Percentiles rank a stretch among this genome's conserved stretches.
These are phyloP conservation scores for Kodamaea sagamina DNA, from an alignment of 805 yeast genomes.

Conservation along the genomic window DNA sequence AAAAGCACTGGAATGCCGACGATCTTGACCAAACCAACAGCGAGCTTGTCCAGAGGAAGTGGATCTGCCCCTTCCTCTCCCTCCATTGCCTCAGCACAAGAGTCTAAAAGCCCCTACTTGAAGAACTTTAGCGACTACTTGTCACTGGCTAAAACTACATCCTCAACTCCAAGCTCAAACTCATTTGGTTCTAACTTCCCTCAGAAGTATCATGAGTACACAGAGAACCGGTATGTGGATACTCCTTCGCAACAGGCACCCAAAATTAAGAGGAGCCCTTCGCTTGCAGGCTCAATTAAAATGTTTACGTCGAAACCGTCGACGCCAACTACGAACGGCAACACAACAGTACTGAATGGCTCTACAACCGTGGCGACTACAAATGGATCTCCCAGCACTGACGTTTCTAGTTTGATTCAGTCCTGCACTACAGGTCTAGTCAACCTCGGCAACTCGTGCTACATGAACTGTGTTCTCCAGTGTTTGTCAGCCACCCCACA, in stretches of 20 bases:
- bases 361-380: background rate
- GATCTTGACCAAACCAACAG: slow-evolving; percentile 21
- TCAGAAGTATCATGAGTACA: background rate
- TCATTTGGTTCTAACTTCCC: slow-evolving; percentile 11
- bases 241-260: slow-evolving; percentile 12
- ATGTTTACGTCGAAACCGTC: slow-evolving; percentile 3
- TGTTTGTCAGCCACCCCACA: slow-evolving; percentile 76
- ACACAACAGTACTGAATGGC: background rate
- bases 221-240: background rate
- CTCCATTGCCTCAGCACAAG: background rate
- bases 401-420: slow-evolving; percentile 2
- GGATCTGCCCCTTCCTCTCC: background rate
- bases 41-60: slow-evolving; percentile 21
- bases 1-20: slow-evolving; percentile 17
- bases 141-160: slow-evolving; percentile 27
- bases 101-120: slow-evolving; percentile 22
- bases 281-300: slow-evolving; percentile 6
- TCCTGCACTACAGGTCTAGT: slow-evolving; percentile 66
- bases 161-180: slow-evolving; percentile 22
- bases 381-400: background rate
- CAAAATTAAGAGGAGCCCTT: slow-evolving; percentile 5
- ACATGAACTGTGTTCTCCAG: slow-evolving; percentile 89
- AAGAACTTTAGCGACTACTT: slow-evolving; percentile 31
- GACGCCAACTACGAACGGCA: background rate
- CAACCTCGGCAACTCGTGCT: slow-evolving; percentile 89